Conservation (phyloP, 805 yeast species). For the Alloascoidea africana region DNA sequence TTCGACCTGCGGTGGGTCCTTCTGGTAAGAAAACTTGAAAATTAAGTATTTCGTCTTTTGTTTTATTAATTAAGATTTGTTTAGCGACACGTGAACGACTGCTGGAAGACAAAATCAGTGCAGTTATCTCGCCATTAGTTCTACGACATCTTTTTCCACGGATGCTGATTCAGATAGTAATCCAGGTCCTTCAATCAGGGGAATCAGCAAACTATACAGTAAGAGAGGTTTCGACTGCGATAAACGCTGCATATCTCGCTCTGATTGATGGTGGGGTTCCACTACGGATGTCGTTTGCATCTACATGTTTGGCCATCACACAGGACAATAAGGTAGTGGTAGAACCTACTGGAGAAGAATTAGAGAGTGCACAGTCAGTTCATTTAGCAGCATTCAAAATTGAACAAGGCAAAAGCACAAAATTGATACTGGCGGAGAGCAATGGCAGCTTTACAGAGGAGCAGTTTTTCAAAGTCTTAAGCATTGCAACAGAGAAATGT, state of each 20-base stretch:
- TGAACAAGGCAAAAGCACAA: conserved; percentile 30
- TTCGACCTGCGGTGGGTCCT: conserved; percentile 67
- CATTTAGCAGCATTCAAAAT: conserved; percentile 55
- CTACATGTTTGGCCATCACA: conserved; percentile 31
- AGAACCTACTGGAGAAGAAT: conserved; percentile 31
- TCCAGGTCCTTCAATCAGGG: conserved; percentile 45
- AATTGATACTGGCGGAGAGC: conserved; percentile 57
- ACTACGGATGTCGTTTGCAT: conserved; percentile 43
- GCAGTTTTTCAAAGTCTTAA: conserved; percentile 37
- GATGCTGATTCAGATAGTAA: conserved; percentile 54
- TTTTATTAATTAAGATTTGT: no score
- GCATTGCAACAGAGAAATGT: conserved; percentile 31
- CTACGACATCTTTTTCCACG: conserved; percentile 60
- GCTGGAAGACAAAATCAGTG: conserved; percentile 54
- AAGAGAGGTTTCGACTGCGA: conserved; percentile 44
- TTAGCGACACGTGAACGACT: conserved; percentile 51
- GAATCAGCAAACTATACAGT: conserved; percentile 19
- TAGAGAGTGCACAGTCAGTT: conserved; percentile 32
- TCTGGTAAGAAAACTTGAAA: conserved; percentile 22
- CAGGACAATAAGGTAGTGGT: conserved; percentile 14
- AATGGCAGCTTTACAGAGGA: conserved; percentile 51
- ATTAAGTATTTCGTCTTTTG: neutral
- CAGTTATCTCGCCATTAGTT: conserved; percentile 45
- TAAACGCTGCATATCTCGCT: conserved; percentile 65
- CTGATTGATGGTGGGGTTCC: conserved; percentile 71